These are phyloP conservation scores for Hypocreales sp. DNA, from an alignment of 2,329 filamentous ascomycete genomes.

Conservation along the genomic window DNA sequence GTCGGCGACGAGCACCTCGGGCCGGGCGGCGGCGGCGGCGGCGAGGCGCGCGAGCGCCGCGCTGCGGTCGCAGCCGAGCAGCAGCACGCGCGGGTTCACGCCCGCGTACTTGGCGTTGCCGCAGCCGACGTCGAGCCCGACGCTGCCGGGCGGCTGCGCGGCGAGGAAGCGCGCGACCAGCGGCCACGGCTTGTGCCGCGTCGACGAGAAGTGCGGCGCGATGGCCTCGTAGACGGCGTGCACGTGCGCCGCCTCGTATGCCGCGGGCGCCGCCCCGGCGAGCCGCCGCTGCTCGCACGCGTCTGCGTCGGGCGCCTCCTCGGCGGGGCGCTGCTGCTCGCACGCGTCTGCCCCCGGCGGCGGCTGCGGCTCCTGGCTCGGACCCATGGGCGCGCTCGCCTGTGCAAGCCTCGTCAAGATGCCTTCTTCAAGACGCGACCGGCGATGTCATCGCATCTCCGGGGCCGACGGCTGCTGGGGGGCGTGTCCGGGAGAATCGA, in stretches of 20 bases:
- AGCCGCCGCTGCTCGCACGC: background rate
- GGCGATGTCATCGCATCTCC: too few species aligned
- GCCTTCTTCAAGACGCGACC: too few species aligned
- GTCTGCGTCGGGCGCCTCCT: too few species aligned
- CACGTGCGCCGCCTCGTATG: conserved; percentile 76
- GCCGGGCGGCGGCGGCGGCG: conserved; percentile 26
- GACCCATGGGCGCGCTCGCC: too few species aligned
- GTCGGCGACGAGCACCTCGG: conserved; percentile 66
- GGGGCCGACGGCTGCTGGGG: too few species aligned
- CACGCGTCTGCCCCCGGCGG: too few species aligned
- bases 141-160: conserved; percentile 47
- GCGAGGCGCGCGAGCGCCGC: conserved; percentile 37
- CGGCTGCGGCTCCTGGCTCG: too few species aligned
- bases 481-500: too few species aligned
- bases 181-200: conserved; percentile 78
- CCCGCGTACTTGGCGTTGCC: conserved; percentile 92
- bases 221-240: conserved; percentile 85
- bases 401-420: too few species aligned
- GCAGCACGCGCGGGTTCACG: conserved; percentile 62
- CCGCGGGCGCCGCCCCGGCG: conserved; percentile 13
- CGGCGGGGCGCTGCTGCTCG: too few species aligned
- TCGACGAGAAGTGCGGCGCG: conserved; percentile 70
- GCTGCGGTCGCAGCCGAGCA: conserved; percentile 75
- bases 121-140: conserved; percentile 86
- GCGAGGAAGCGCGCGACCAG: conserved; percentile 69